Evolutionary conservation across 1,284 basidiomycete species (phyloP), one percentile per base, ranked within the genome.

Genomic region (Coniferiporia weirii): DNA sequence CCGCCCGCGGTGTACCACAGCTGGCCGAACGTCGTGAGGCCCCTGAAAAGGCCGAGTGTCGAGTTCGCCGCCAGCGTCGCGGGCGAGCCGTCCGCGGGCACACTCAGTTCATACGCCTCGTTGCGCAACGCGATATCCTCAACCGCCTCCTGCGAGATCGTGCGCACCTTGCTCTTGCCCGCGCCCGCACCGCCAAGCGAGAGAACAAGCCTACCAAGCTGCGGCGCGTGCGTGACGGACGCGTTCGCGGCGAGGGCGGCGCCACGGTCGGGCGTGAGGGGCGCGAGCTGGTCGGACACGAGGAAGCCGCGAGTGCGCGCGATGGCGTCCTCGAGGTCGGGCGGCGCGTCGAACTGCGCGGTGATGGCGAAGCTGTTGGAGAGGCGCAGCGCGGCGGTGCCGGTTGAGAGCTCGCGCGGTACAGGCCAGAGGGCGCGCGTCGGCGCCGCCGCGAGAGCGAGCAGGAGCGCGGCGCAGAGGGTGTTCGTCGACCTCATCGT

Each of bases 21-120:
- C 73, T 94, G 91, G 43, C 77, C 75, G 69, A 96, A 93, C 1
- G 92, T 94, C 34, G 89, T 86, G 63, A 95, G 71, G 1, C 92
- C 95, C 54, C 93, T 77, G 58, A 86, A 82, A 13, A 94, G 72
- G 0, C 93, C 93, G 19, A 96, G 73, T 3, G 69, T 59, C 0
- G 76, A 75, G 5, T 86, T 84, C 2, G 93, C 88, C 0, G 70
- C 76, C 51, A 96, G 72, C 0, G 73, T 78, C 5, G 89, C 91
- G 2, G 68, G 60, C 0, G 76, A 75, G 4, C 87, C 88, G 58
- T 87, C 79, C 2, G 66, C 69, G 0, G 89, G 89, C 9, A 94
- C 73, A 0, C 64, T 73, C 43, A 95, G 73, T 0, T 72, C 73
- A 67, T 95, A 95, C 17, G 73, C 76, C 72, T 95, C 92, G 60